Evolutionary conservation across 345 rosid genomes (phyloP), one percentile per base, ranked within the genome.

Genomic region (Zanthoxylum bungeanum): DNA sequence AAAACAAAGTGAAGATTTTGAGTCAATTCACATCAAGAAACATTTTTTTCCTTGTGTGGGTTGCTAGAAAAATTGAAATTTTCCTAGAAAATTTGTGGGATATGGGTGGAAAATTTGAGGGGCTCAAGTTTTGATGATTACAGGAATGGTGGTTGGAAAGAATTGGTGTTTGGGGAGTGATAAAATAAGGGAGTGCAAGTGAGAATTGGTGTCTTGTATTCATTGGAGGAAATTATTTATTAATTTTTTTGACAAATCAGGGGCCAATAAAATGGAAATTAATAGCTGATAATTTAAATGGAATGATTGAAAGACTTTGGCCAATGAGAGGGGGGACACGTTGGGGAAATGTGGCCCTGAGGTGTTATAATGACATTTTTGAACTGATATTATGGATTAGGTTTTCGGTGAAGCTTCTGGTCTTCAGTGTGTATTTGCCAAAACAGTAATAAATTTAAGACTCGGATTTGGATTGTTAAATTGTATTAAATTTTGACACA

Each of bases 211-310:
- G 75, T 49, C 68, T 5, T 4, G 71, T 2, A 36, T 14, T 44
- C 63, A 70, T 24, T 55, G 76, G 78, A 46, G 73, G 73, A 58
- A 69, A 36, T 36, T 65, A 76, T 71, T 53, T 52, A 52, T 66
- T 52, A 65, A 76, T 71, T 53, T 52, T 60, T 66, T 52, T 46
- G 57, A 42, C 4, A 57, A 12, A 11, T 5, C 34, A 30, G 9
- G 16, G 27, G 17, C 57, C 19, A 49, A 31, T 40, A 4, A 66
- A 33, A 19, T 10, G n/a, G 42, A 66, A 17, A n/a, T n/a, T n/a
- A 62, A 39, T 40, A 31, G 37, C 28, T 8, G 19, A 22, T 17
- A 36, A 4, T 9, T 34, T 37, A 3, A 16, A 55, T 57, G 16
- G 27, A 1, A 40, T 63, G 1, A 25, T 7, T 17, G 51, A 28